Evolutionary conservation across 164 flowering plant species (phyloP), one percentile per base, ranked within the genome.

Genomic region (Cinnamomum chago): DNA sequence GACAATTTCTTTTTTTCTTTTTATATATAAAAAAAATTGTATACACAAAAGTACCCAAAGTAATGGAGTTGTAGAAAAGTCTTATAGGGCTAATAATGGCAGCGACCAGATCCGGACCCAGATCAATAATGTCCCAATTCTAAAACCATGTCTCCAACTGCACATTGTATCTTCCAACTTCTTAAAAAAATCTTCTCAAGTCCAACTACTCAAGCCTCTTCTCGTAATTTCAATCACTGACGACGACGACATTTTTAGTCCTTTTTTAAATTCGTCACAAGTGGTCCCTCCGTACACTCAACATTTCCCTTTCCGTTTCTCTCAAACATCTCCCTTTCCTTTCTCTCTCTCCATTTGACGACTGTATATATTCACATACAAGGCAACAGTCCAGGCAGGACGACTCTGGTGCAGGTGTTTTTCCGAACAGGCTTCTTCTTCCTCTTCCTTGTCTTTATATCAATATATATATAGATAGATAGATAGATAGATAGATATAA

Each of bases 331-430:
- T n/a, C n/a, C 25, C 0, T 30, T 30, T 4, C 5, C 35, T 0
- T 2, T 30, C 33, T 4, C 5, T 3, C 5, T 5, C 5, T 30
- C 27, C 17, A 33, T 35, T 25, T 23, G 67, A 65, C 64, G 11
- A 20, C 22, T 18, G 5, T 23, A 6, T 40, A 9, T 7, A 40
- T 40, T 40, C 10, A 40, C 2, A 40, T 1, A 40, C 47, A 40
- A 40, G 30, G 25, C 24, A 1, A 65, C 2, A 22, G 12, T 5
- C 17, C 22, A 64, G 67, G 28, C 22, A 64, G 67, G 30, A 65
- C 67, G 30, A 5, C 67, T 65, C 67, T 70, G 77, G 80, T 74
- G 80, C 35, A 78, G 80, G 80, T 65, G 69, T 13, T 35, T 75
- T 51, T 64, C 72, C 50, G 78, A 71, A 22, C 71, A 71, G 78